Evolutionary conservation across 2,329 filamentous ascomycete species (phyloP).

Genomic region (Plectosphaerella sp.): DNA sequence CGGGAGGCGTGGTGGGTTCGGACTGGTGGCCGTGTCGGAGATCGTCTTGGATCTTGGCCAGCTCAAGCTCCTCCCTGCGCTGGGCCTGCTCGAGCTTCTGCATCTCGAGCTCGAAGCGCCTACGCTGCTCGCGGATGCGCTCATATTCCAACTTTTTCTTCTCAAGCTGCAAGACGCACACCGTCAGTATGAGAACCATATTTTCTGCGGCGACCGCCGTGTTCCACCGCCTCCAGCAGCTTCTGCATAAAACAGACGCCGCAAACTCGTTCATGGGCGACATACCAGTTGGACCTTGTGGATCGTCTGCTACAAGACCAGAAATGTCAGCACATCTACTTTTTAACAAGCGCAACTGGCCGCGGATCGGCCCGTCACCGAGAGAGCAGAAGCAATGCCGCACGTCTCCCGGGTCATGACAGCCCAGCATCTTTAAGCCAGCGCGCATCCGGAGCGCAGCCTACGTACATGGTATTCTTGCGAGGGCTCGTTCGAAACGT

Average conservation of each 20-base stretch:
- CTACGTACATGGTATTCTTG: constrained; percentile 44
- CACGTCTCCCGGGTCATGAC: too few species aligned
- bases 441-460: too few species aligned
- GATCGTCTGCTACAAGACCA: constrained; percentile 43
- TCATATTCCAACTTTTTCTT: constrained; percentile 94
- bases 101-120: constrained; percentile 89
- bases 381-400: too few species aligned
- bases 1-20: constrained; percentile 93
- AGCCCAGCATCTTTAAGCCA: not conserved
- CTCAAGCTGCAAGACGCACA: constrained; percentile 61
- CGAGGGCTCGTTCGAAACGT: constrained; percentile 2
- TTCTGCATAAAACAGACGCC: too few species aligned
- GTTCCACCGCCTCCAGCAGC: not conserved
- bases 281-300: constrained; percentile 77
- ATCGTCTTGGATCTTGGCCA: constrained; percentile 80
- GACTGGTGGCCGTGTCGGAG: constrained; percentile 75
- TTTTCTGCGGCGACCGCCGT: not conserved
- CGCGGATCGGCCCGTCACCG: too few species aligned
- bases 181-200: constrained; percentile 26
- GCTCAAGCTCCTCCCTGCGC: constrained; percentile 75
- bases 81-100: constrained; percentile 83
- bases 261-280: constrained; percentile 11
- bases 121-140: constrained; percentile 80
- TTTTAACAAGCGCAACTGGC: too few species aligned
- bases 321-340: constrained; percentile 3